Conservation (phyloP, 1,284 basidiomycete species). For the Rhodotorula sp. region DNA sequence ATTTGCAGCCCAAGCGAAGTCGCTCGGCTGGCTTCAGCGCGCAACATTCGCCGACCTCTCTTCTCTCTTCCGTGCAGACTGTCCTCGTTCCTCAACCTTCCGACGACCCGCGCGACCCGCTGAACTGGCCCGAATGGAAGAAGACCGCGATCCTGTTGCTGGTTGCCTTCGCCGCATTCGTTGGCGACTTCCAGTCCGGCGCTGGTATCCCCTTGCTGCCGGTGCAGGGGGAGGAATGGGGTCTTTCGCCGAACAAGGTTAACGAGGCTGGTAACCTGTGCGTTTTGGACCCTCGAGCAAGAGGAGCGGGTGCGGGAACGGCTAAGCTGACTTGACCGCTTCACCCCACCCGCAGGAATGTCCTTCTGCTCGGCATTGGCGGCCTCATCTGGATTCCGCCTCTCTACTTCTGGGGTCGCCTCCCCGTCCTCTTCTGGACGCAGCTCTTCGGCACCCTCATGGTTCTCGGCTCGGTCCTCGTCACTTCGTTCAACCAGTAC, state of each 20-base stretch:
- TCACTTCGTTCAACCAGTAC: slow-evolving; percentile 22
- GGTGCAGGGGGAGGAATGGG: slow-evolving; percentile 36
- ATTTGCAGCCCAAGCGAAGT: neutral
- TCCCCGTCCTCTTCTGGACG: slow-evolving; percentile 38
- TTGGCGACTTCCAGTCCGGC: slow-evolving; percentile 37
- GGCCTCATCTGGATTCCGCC: slow-evolving; percentile 28
- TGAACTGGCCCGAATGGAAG: slow-evolving; percentile 32
- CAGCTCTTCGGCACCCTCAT: slow-evolving; percentile 38
- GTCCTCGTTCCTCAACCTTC: slow-evolving; percentile 32
- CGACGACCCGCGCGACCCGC: slow-evolving; percentile 36
- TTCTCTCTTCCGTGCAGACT: neutral
- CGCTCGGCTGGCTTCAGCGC: no score
- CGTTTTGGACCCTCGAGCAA: neutral
- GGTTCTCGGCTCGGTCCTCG: slow-evolving; percentile 34
- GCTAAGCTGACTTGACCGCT: neutral
- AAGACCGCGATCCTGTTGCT: slow-evolving; percentile 36
- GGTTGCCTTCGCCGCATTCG: slow-evolving; percentile 29
- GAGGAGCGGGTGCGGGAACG: neutral
- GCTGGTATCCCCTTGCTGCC: slow-evolving; percentile 28
- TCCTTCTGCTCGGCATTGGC: slow-evolving; percentile 33
- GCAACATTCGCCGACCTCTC: no score
- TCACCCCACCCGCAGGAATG: slow-evolving; percentile 6
- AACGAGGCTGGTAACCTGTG: slow-evolving; percentile 35
- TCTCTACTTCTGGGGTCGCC: slow-evolving; percentile 23
- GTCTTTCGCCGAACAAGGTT: slow-evolving; percentile 19